These are phyloP conservation scores for Rusavskia elegans DNA, from an alignment of 495 filamentous ascomycete genomes.

Conservation along the genomic window DNA sequence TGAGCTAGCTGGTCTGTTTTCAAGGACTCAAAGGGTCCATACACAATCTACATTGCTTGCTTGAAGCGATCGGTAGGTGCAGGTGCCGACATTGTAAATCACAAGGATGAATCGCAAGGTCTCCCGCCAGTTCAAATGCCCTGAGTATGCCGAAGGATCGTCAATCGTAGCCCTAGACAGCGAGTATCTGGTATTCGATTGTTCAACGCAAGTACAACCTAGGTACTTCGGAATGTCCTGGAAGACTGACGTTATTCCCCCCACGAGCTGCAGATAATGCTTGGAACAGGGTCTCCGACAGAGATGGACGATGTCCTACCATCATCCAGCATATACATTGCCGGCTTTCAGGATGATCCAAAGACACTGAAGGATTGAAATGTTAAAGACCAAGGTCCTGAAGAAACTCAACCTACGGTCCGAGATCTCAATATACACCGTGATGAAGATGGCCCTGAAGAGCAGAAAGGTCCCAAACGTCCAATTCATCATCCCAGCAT, in stretches of 20 bases:
- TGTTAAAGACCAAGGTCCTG: constrained; percentile 1
- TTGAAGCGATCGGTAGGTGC: constrained; percentile 14
- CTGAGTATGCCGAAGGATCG: too few species aligned
- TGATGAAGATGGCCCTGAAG: constrained; percentile 16
- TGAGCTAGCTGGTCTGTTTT: background rate
- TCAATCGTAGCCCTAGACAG: too few species aligned
- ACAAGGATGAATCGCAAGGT: too few species aligned
- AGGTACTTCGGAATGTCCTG: too few species aligned
- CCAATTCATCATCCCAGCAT: constrained; percentile 12
- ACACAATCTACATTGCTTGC: constrained; percentile 24
- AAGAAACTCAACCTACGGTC: background rate
- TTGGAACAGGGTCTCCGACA: background rate
- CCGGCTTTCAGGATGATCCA: constrained; percentile 7
- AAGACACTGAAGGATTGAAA: constrained; percentile 2
- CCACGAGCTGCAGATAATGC: too few species aligned
- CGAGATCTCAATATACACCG: constrained; percentile 13
- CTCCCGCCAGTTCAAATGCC: too few species aligned
- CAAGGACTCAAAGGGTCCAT: constrained; percentile 21
- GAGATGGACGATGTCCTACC: background rate
- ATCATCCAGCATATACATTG: constrained; percentile 1
- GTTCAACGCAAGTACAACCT: too few species aligned
- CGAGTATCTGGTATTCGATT: too few species aligned
- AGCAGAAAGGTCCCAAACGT: constrained; percentile 15
- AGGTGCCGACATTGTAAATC: background rate
- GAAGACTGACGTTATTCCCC: too few species aligned